Evolutionary conservation across 2,329 filamentous ascomycete species (phyloP).

Genomic region (Colletotrichum scovillei): DNA sequence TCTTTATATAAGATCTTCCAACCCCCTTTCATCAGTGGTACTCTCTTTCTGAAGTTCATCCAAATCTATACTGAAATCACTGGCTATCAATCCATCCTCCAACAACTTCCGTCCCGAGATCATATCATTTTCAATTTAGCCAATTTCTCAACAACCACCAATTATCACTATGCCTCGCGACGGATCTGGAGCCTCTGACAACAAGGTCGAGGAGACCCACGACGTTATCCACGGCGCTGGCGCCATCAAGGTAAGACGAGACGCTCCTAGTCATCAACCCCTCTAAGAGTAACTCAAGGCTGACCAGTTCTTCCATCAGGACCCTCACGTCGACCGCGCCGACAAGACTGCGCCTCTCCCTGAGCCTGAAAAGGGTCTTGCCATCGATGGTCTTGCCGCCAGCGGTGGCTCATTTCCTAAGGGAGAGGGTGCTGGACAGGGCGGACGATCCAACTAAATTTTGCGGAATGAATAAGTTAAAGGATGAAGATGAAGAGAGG

Average conservation of each 20-base stretch:
- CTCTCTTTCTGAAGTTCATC: too few species aligned
- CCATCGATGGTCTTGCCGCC: slow-evolving; percentile 51
- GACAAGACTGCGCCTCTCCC: slow-evolving; percentile 62
- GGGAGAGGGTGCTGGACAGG: slow-evolving; percentile 55
- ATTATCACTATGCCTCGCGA: slow-evolving; percentile 59
- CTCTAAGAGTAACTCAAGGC: background rate
- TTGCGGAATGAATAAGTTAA: too few species aligned
- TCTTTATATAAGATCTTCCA: background rate
- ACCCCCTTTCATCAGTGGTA: too few species aligned
- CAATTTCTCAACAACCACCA: too few species aligned
- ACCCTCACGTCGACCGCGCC: slow-evolving; percentile 54
- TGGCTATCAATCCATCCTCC: too few species aligned
- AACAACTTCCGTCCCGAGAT: too few species aligned
- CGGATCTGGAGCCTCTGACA: slow-evolving; percentile 60
- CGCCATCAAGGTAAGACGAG: slow-evolving; percentile 47
- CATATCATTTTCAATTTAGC: too few species aligned
- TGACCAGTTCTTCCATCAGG: background rate
- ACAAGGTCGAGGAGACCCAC: slow-evolving; percentile 54
- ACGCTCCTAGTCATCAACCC: background rate
- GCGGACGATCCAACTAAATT: slow-evolving; percentile 38
- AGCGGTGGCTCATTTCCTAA: slow-evolving; percentile 56
- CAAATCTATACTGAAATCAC: too few species aligned
- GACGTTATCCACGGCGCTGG: slow-evolving; percentile 59
- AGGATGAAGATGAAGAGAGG: background rate
- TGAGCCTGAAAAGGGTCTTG: slow-evolving; percentile 57